A percentile compares a stretch with the other conserved stretches of the same genome.
Conservation (phyloP, 1,139 yeast genomes). For the Kluyveromyces sp. region DNA sequence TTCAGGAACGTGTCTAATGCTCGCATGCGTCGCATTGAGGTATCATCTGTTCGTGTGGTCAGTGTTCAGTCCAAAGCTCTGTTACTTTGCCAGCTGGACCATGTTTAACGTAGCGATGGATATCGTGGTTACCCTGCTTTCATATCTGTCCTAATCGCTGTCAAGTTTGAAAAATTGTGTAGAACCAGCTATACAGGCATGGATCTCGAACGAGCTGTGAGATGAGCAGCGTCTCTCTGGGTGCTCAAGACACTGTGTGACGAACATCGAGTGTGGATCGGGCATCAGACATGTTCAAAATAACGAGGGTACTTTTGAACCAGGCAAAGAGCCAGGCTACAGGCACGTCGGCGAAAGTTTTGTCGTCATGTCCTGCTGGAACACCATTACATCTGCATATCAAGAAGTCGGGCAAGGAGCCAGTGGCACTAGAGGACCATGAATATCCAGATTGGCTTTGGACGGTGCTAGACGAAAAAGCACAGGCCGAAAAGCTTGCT, state of each 20-base stretch:
- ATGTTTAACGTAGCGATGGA: constrained; percentile 27
- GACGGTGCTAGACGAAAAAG: constrained; percentile 59
- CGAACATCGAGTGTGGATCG: constrained; percentile 4
- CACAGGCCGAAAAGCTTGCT: constrained; percentile 39
- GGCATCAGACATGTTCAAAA: constrained; percentile 5
- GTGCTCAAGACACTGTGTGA: too few relatives aligned
- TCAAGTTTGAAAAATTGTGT: constrained; percentile 3
- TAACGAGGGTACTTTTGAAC: constrained; percentile 11
- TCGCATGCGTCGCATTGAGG: constrained; percentile 67
- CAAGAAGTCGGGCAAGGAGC: constrained; percentile 73
- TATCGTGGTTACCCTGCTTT: constrained; percentile 4
- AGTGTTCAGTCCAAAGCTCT: constrained; percentile 86
- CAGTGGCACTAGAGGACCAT: constrained; percentile 79
- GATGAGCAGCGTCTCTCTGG: too few relatives aligned
- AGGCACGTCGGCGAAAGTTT: constrained; percentile 13
- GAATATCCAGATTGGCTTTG: constrained; percentile 97
- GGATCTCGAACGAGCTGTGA: too few relatives aligned
- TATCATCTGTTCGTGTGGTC: constrained; percentile 95
- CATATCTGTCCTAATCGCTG: constrained; percentile 1
- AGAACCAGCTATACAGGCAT: neutral
- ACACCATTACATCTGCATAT: constrained; percentile 73
- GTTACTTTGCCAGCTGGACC: constrained; percentile 77
- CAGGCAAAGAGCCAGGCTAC: constrained; percentile 1
- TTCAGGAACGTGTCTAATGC: constrained; percentile 50
- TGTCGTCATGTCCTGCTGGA: constrained; percentile 60